Base-by-base conservation (phyloP, 306 rosid species). In the Urtica urens region DNA sequence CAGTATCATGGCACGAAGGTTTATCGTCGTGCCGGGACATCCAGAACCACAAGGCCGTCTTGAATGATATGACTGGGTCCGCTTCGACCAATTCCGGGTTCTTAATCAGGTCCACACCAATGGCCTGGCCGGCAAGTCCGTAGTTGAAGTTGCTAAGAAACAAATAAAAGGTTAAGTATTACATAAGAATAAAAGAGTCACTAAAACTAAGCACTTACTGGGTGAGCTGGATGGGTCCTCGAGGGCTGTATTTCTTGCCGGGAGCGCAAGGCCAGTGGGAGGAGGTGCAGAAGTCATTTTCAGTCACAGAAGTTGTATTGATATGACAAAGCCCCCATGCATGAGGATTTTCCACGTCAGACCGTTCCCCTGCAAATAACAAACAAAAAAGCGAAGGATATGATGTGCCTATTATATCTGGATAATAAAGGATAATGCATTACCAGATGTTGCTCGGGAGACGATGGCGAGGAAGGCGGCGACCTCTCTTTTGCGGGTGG, bases 41-140 rank as follows among this genome's bases (percentile, higher is more conserved):
- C 86, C 86, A 78, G 65, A 74, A 79, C 82, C 87, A 79, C 6
- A 79, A 3, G 74, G 49, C n/a, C n/a, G n/a, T n/a, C n/a, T n/a
- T n/a, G n/a, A n/a, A n/a, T n/a, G n/a, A n/a, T n/a, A n/a, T n/a
- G 10, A 60, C 58, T 0, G 86, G 27, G 23, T 71, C 61, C 3
- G 56, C 68, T 0, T 78, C 76, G 3, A 71, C 86, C 3, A 62
- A 47, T 28, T 78, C 81, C 0, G 86, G 86, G 30, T 71, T 74
- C 52, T 74, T 68, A 2, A 78, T 19, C 37, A 78, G 21, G 60
- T 68, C 81, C 18, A 13, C 71, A 0, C 79, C 72, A 9, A 74
- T 64, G 2, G 79, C 79, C 9, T 34, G 39, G 27, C 87, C 82
- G 11, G 77, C 73, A 43, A 19, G 66, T 21, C 75, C 82, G 23